Evolutionary conservation across 176 grass and related monocot genomes (phyloP).

Genomic region (Carex parvula): DNA sequence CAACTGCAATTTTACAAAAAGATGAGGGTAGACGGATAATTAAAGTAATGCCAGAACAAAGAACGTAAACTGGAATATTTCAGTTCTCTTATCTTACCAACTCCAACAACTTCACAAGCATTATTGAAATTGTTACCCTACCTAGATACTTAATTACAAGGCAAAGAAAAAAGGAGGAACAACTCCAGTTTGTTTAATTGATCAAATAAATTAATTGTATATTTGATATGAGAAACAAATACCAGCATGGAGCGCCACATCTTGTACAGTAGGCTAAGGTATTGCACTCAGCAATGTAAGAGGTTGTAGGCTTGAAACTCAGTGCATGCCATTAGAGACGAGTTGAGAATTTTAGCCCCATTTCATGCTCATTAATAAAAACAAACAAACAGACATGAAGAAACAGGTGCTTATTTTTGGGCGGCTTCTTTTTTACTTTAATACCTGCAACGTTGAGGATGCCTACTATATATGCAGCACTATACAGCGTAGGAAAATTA

Average conservation of each 20-base stretch:
- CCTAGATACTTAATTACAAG: neutral
- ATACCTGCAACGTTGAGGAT: neutral
- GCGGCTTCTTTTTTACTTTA: neutral
- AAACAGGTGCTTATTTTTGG: neutral
- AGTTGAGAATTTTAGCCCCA: neutral
- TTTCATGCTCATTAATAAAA: neutral
- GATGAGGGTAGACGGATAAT: neutral
- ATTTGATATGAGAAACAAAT: neutral
- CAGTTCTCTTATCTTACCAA: neutral
- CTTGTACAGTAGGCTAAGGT: neutral
- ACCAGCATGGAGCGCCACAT: neutral
- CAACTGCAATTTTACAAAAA: neutral
- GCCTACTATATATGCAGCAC: neutral
- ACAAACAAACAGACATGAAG: neutral
- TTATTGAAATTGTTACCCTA: neutral
- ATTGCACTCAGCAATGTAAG: neutral
- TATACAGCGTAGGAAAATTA: neutral
- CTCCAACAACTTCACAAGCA: neutral
- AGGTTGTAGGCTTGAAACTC: neutral
- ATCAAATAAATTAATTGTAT: neutral
- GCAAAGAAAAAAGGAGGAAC: neutral
- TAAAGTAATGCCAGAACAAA: neutral
- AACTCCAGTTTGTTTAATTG: neutral
- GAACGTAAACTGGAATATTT: neutral
- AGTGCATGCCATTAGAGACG: neutral